Percentiles rank a stretch among this genome's conserved stretches.
Evolutionary conservation across 129 eudicot genomes (phyloP).

Genomic region (Helianthus annuus): DNA sequence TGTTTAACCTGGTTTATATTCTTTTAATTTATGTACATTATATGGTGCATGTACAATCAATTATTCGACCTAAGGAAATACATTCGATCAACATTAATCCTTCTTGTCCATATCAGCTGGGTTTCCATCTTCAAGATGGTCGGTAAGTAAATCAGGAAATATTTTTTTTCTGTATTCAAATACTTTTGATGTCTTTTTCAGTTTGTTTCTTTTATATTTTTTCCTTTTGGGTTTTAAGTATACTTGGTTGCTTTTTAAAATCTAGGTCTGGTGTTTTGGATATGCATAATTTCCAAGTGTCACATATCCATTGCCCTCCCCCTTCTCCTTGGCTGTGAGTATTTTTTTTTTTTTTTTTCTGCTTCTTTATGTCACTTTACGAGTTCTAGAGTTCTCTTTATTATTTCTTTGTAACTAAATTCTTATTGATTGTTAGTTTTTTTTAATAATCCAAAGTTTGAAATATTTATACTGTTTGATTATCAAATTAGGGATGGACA

Average conservation of each 20-base stretch:
- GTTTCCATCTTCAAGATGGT: constrained; percentile 98
- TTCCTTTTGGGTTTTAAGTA: too few relatives aligned
- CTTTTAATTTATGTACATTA: background rate
- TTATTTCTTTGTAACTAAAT: background rate
- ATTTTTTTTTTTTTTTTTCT: background rate
- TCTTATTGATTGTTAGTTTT: background rate
- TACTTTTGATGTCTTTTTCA: background rate
- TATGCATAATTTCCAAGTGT: constrained; percentile 56
- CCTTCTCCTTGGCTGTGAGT: constrained; percentile 89
- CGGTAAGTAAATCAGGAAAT: constrained; percentile 68
- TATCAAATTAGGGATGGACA: constrained; percentile 48
- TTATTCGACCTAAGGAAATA: constrained; percentile 47
- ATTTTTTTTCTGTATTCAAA: constrained; percentile 12
- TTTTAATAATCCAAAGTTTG: background rate
- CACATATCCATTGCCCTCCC: constrained; percentile 96
- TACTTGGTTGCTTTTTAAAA: background rate
- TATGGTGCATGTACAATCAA: constrained; percentile 63
- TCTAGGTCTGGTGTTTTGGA: constrained; percentile 91
- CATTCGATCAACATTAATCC: constrained; percentile 79
- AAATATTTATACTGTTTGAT: constrained; percentile 20
- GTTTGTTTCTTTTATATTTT: background rate
- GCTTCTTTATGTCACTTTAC: background rate
- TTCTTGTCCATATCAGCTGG: constrained; percentile 67
- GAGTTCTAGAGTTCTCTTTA: background rate
- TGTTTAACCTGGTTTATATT: too few relatives aligned